These are phyloP conservation scores for Rutstroemia sp. DNA, from an alignment of 2,329 filamentous ascomycete genomes.

Conservation along the genomic window DNA sequence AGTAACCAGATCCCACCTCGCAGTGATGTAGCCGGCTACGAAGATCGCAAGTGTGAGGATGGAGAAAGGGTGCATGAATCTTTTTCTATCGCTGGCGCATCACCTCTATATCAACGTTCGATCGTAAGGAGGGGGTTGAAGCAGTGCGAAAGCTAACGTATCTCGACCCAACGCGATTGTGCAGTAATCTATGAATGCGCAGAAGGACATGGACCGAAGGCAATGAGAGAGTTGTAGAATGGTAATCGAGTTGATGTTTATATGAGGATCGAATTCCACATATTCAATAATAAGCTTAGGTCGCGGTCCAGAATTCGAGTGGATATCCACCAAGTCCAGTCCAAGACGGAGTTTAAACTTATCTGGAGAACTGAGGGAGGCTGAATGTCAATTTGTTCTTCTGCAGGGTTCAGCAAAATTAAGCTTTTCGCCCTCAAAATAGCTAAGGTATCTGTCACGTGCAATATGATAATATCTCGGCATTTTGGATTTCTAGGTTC, in stretches of 20 bases:
- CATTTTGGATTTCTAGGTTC: too few relatives aligned
- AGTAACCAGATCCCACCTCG: constrained; percentile 96
- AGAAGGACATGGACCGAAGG: too few relatives aligned
- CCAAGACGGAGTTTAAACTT: constrained; percentile 1
- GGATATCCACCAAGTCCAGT: background rate
- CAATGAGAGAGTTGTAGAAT: background rate
- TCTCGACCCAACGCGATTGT: too few relatives aligned
- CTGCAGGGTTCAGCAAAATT: background rate
- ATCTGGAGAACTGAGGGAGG: background rate
- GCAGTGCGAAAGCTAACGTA: too few relatives aligned
- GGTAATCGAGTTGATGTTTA: background rate
- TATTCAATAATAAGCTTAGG: background rate
- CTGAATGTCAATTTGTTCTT: constrained; percentile 3
- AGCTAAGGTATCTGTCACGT: background rate
- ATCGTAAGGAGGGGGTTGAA: background rate
- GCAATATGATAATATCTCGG: background rate
- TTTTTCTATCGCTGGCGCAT: constrained; percentile 26
- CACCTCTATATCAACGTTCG: constrained; percentile 9
- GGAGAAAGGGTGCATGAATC: constrained; percentile 91
- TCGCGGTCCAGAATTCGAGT: constrained; percentile 3
- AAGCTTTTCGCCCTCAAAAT: background rate
- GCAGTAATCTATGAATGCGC: too few relatives aligned
- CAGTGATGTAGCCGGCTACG: constrained; percentile 98
- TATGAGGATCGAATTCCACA: constrained; percentile 3
- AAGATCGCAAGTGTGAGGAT: constrained; percentile 95